phyloP scores from a whole-genome alignment of 768 basidiomycete species.

The Lactifluus pinguis region DNA sequence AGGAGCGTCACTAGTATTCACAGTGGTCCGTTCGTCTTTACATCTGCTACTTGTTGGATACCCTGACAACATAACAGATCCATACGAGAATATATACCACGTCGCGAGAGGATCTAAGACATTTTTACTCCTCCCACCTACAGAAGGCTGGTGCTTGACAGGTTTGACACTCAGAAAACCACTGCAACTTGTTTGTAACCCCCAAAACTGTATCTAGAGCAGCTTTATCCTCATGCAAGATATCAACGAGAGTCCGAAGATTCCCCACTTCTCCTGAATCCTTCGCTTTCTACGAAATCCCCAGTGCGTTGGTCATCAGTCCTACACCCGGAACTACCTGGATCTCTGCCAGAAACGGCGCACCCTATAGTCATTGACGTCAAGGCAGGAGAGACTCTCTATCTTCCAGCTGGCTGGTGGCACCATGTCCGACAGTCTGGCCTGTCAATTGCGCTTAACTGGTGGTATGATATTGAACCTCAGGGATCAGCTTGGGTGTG shows the following conservation, averaged over 20 bases:
- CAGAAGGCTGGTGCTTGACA: constrained; percentile 76
- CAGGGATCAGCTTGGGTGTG: constrained; percentile 63
- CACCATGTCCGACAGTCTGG: constrained; percentile 74
- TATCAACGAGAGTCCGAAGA: constrained; percentile 30
- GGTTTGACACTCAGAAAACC: constrained; percentile 37
- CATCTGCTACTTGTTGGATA: not conserved
- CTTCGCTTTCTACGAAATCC: constrained; percentile 28
- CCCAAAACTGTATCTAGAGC: constrained; percentile 33
- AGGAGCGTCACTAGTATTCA: constrained; percentile 79
- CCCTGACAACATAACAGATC: constrained; percentile 38
- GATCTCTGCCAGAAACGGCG: constrained; percentile 40
- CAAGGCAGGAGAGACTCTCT: constrained; percentile 67
- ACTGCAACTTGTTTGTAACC: not conserved
- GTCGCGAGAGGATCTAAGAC: constrained; percentile 79
- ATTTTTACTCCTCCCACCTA: constrained; percentile 81
- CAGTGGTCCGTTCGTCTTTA: constrained; percentile 44
- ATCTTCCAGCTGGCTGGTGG: constrained; percentile 93
- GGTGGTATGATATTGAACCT: constrained; percentile 85
- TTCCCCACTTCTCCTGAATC: constrained; percentile 46
- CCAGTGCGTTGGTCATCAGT: constrained; percentile 80
- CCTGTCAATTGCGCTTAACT: constrained; percentile 66
- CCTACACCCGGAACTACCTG: constrained; percentile 42
- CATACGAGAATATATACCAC: constrained; percentile 90
- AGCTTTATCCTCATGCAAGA: constrained; percentile 53
- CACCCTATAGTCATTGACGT: constrained; percentile 62